Conservation (phyloP, 768 basidiomycete species). For the Mycena chlorophos region DNA sequence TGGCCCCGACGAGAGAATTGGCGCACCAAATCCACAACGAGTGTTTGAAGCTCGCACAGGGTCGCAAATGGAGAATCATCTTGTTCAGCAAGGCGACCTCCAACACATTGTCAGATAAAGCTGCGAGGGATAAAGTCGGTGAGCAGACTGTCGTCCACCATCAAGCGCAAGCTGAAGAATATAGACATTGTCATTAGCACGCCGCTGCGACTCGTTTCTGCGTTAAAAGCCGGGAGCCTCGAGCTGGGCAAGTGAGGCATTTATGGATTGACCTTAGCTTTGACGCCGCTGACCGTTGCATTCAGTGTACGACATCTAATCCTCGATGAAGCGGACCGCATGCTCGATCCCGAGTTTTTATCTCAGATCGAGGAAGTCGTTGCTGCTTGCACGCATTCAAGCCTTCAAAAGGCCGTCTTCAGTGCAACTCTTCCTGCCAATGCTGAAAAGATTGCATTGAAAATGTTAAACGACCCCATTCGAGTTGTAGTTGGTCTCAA, state of each 20-base stretch:
- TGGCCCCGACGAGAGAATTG: slow-evolving; percentile 94
- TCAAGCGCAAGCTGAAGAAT: background rate
- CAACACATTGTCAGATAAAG: slow-evolving; percentile 71
- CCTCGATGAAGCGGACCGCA: slow-evolving; percentile 88
- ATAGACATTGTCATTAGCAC: slow-evolving; percentile 91
- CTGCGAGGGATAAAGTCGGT: slow-evolving; percentile 76
- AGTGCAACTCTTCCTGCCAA: slow-evolving; percentile 92
- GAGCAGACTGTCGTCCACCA: slow-evolving; percentile 28
- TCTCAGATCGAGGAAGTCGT: slow-evolving; percentile 87
- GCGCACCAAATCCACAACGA: slow-evolving; percentile 95
- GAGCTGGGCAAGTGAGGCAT: slow-evolving; percentile 71
- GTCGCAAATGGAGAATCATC: slow-evolving; percentile 79
- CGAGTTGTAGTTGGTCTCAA: slow-evolving; percentile 96
- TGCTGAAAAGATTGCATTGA: slow-evolving; percentile 84
- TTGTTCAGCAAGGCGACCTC: slow-evolving; percentile 91
- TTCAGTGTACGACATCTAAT: slow-evolving; percentile 81
- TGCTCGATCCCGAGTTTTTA: slow-evolving; percentile 87
- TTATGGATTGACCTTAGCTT: background rate
- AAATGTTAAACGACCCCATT: slow-evolving; percentile 81
- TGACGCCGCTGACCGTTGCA: slow-evolving; percentile 9
- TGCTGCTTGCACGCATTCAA: slow-evolving; percentile 66
- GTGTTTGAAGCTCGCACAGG: slow-evolving; percentile 76
- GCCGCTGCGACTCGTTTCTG: slow-evolving; percentile 82
- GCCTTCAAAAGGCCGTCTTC: slow-evolving; percentile 85
- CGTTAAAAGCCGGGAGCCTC: slow-evolving; percentile 67